Base-by-base conservation (phyloP, 495 filamentous ascomycete genomes). In the Penicillium paxilli region DNA sequence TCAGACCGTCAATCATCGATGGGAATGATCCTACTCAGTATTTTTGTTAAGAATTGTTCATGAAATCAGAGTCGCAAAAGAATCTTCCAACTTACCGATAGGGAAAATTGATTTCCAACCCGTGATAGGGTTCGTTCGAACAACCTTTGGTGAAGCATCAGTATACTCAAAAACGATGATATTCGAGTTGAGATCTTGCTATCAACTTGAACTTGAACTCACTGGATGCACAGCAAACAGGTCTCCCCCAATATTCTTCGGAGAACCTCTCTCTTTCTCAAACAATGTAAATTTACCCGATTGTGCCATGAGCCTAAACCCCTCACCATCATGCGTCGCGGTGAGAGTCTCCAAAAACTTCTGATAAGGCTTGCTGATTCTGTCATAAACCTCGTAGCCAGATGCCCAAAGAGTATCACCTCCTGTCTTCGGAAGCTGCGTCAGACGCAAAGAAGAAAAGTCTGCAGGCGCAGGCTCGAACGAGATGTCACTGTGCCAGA, bases 101-200 rank as follows among this genome's bases (percentile, higher is more conserved):
- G 79, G 78, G 59, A 87, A 91, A n/a, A 92, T 70, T n/a, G 66
- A 74, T 70, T 88, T 89, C 87, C 88, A 91, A 12, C 88, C 87
- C 0, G 88, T 90, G 2, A 90, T 82, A 0, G 88, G 87, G 65
- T 91, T 88, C 21, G 87, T 90, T 23, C 88, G 81, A 14, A 90
- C 71, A 11, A 89, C 57, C 55, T 58, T 23, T 10, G 32, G n/a
- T 14, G 2, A 21, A 37, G 38, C 25, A 49, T 17, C 14, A 20
- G 12, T n/a, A n/a, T n/a, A n/a, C n/a, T n/a, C n/a, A n/a, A n/a
- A n/a, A n/a, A n/a, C n/a, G n/a, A n/a, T n/a, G n/a, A n/a, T n/a
- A n/a, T n/a, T n/a, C n/a, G n/a, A n/a, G n/a, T n/a, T n/a, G n/a
- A n/a, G n/a, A n/a, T n/a, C n/a, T n/a, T n/a, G n/a, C n/a, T n/a